A percentile compares a stretch with the other conserved stretches of the same genome.
Conservation (phyloP, 768 basidiomycete genomes). For the Tulasnella calospora region DNA sequence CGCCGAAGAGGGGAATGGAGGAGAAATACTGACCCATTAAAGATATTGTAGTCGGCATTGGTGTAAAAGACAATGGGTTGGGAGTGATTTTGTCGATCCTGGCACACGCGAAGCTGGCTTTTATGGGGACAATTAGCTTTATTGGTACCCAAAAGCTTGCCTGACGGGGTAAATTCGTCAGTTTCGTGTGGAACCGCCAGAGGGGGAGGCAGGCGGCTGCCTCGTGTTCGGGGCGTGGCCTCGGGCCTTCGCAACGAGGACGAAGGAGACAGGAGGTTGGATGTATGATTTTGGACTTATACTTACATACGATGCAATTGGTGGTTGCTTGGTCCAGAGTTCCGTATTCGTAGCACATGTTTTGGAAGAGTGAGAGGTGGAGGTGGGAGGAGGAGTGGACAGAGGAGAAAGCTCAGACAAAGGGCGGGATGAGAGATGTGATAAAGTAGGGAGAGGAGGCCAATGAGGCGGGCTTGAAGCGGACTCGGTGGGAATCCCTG, state of each 20-base stretch:
- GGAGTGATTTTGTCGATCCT: conserved; percentile 27
- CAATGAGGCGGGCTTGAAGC: background rate
- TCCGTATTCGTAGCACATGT: conserved; percentile 25
- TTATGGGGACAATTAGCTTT: conserved; percentile 18
- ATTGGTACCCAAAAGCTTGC: conserved; percentile 22
- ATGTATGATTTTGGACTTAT: conserved; percentile 16
- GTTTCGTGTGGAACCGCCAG: conserved; percentile 15
- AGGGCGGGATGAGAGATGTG: conserved; percentile 21
- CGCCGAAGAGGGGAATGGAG: background rate
- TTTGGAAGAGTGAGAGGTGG: conserved; percentile 3
- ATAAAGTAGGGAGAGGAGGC: conserved; percentile 19
- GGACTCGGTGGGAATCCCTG: conserved; percentile 2
- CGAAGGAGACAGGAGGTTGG: conserved; percentile 10
- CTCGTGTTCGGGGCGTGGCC: conserved; percentile 25
- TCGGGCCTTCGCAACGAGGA: conserved; percentile 22
- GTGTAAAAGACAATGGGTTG: conserved; percentile 57
- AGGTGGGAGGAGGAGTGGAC: conserved; percentile 6
- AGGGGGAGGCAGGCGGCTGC: conserved; percentile 12
- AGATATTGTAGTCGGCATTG: conserved; percentile 59
- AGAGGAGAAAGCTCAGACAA: conserved; percentile 8
- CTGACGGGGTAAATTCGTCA: conserved; percentile 24
- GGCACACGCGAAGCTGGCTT: conserved; percentile 25
- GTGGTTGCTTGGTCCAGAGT: conserved; percentile 17
- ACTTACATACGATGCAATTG: conserved; percentile 24
- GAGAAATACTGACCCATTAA: conserved; percentile 21